Percentiles rank a stretch among this genome's conserved stretches.
Conservation (phyloP, 768 basidiomycete genomes). For the Dendrothele bispora region DNA sequence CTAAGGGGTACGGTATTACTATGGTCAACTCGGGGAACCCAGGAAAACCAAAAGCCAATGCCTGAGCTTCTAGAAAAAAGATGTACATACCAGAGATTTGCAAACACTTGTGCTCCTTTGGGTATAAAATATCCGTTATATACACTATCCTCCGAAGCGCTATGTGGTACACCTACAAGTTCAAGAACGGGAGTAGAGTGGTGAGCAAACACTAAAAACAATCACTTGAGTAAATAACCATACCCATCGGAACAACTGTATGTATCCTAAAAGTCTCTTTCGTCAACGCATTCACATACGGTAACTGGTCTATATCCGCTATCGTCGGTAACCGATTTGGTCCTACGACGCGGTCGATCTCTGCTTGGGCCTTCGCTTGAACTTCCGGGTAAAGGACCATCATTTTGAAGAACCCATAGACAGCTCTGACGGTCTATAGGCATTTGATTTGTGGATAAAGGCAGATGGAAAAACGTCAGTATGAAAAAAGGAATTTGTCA, state of each 20-base stretch:
- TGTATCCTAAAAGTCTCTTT: slow-evolving; percentile 61
- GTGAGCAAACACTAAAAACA: too few species aligned
- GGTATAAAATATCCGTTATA: slow-evolving; percentile 65
- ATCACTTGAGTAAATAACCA: slow-evolving; percentile 10
- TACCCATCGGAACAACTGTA: slow-evolving; percentile 44
- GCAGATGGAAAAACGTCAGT: too few species aligned
- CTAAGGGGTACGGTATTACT: slow-evolving; percentile 24
- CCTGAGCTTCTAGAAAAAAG: too few species aligned
- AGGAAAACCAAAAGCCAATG: slow-evolving; percentile 7
- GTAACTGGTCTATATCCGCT: slow-evolving; percentile 55
- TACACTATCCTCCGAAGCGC: slow-evolving; percentile 55
- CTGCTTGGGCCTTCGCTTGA: slow-evolving; percentile 58
- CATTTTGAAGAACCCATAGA: too few species aligned
- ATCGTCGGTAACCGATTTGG: slow-evolving; percentile 60
- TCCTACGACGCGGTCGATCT: slow-evolving; percentile 62
- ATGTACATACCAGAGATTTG: slow-evolving; percentile 50
- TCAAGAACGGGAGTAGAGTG: slow-evolving; percentile 10
- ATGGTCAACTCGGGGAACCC: slow-evolving; percentile 3
- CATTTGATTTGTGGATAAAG: too few species aligned
- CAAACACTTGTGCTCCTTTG: slow-evolving; percentile 51
- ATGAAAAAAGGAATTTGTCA: too few species aligned
- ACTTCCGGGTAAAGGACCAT: slow-evolving; percentile 55
- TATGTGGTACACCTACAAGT: slow-evolving; percentile 49
- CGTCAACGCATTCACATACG: slow-evolving; percentile 58
- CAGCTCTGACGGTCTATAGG: slow-evolving; percentile 68